phyloP scores from a whole-genome alignment of 495 filamentous ascomycete species.

The Paragyromitra xinjiangensis region DNA sequence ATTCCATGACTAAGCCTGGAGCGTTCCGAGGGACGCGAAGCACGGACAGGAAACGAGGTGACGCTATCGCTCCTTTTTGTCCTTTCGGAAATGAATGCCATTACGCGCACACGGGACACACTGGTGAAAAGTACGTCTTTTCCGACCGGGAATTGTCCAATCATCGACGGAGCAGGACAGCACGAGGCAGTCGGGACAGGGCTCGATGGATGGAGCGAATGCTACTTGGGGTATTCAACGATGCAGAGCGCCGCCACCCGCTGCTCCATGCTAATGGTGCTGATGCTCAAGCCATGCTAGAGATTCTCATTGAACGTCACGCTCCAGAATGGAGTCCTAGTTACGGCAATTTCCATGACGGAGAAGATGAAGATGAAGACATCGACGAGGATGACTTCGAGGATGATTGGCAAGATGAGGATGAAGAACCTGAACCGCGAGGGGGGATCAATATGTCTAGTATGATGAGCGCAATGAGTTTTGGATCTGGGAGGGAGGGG shows the following conservation, averaged over 20 bases:
- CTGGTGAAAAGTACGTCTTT: constrained; percentile 53
- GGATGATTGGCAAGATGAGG: constrained; percentile 35
- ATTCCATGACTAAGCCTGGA: constrained; percentile 40
- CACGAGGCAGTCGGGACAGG: constrained; percentile 19
- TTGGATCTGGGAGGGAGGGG: constrained; percentile 20
- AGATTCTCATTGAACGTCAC: constrained; percentile 47
- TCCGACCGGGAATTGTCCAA: constrained; percentile 45
- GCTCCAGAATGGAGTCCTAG: constrained; percentile 34
- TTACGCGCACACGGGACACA: constrained; percentile 50
- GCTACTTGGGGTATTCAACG: constrained; percentile 31
- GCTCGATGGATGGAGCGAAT: constrained; percentile 36
- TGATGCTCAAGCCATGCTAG: constrained; percentile 48
- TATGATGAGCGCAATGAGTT: constrained; percentile 22
- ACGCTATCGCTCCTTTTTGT: constrained; percentile 49
- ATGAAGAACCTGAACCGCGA: constrained; percentile 23
- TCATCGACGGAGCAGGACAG: constrained; percentile 36
- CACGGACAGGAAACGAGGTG: constrained; percentile 6
- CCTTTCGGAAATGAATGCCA: constrained; percentile 59
- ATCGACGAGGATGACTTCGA: constrained; percentile 39
- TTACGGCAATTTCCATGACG: constrained; percentile 25
- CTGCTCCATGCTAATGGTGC: constrained; percentile 32
- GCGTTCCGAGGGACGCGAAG: constrained; percentile 18
- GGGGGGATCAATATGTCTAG: constrained; percentile 1
- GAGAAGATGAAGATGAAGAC: constrained; percentile 29
- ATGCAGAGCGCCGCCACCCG: constrained; percentile 10